phyloP scores from a whole-genome alignment of 805 yeast species.

The Yamadazyma takamatsuzukensis region DNA sequence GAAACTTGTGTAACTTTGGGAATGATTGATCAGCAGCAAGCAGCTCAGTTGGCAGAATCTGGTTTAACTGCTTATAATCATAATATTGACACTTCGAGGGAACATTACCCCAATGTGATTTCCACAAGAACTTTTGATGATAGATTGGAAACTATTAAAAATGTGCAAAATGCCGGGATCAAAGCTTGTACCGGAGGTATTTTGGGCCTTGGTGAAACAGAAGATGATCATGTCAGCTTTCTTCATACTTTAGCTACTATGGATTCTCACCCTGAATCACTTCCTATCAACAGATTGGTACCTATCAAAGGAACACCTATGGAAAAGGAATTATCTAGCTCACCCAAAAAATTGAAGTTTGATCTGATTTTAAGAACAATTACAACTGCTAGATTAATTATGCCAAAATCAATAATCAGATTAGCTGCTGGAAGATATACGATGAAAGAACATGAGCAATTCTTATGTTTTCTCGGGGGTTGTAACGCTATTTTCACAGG shows the following conservation, averaged over 20 bases:
- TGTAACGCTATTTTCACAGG: conserved; percentile 82
- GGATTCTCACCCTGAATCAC: conserved; percentile 54
- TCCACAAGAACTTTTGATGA: conserved; percentile 71
- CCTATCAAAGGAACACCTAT: conserved; percentile 78
- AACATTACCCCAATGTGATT: conserved; percentile 70
- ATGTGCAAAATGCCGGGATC: conserved; percentile 61
- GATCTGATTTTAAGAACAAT: conserved; percentile 65
- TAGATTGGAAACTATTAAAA: conserved; percentile 60
- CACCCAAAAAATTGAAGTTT: conserved; percentile 44
- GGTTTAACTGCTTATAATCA: conserved; percentile 83
- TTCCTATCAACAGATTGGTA: conserved; percentile 78
- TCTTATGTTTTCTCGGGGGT: conserved; percentile 72
- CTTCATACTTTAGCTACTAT: conserved; percentile 63
- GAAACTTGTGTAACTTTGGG: conserved; percentile 82
- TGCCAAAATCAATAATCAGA: conserved; percentile 70
- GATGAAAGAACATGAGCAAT: conserved; percentile 74
- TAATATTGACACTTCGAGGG: conserved; percentile 76
- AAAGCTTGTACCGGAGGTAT: conserved; percentile 79
- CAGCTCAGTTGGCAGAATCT: conserved; percentile 53
- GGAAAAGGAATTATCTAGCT: conserved; percentile 46
- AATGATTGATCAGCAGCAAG: conserved; percentile 68
- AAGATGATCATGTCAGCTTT: conserved; percentile 67
- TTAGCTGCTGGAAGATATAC: conserved; percentile 81
- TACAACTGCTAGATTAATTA: conserved; percentile 70
- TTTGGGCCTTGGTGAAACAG: conserved; percentile 72